These are phyloP conservation scores for Phytophthora lateralis DNA, from an alignment of 352 stramenopile genomes.

Conservation along the genomic window DNA sequence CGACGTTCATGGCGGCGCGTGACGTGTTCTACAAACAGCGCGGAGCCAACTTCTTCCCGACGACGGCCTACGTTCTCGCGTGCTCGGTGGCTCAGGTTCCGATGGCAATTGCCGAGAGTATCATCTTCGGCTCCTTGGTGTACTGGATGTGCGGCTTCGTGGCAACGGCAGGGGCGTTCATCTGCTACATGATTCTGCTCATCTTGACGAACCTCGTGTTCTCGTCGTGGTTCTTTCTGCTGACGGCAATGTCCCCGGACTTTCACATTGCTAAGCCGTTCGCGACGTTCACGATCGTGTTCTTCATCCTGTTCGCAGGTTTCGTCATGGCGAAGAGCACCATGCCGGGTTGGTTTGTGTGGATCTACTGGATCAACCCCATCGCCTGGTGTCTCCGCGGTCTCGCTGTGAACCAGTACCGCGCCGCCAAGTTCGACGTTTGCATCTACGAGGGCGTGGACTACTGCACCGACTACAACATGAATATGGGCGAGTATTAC, in stretches of 20 bases:
- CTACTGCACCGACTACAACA: constrained; percentile 34
- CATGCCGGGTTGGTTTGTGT: constrained; percentile 58
- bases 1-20: constrained; percentile 46
- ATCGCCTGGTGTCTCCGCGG: constrained; percentile 53
- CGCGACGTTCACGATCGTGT: constrained; percentile 40
- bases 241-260: constrained; percentile 35
- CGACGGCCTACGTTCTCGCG: constrained; percentile 67
- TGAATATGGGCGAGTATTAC: constrained; percentile 44
- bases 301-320: constrained; percentile 64
- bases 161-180: constrained; percentile 30
- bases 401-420: constrained; percentile 37
- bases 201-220: constrained; percentile 46
- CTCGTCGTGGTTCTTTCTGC: constrained; percentile 42
- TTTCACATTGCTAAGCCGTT: constrained; percentile 54
- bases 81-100: constrained; percentile 41
- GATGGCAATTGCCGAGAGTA: constrained; percentile 51
- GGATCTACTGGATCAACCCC: constrained; percentile 69
- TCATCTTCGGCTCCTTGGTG: constrained; percentile 62
- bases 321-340: constrained; percentile 52
- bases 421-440: constrained; percentile 23
- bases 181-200: constrained; percentile 44
- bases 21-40: constrained; percentile 55
- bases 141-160: constrained; percentile 67
- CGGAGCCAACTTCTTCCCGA: constrained; percentile 60
- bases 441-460: constrained; percentile 32